These are phyloP conservation scores for Phlebiopsis gigantea DNA, from an alignment of 768 basidiomycete species.

Conservation along the genomic window DNA sequence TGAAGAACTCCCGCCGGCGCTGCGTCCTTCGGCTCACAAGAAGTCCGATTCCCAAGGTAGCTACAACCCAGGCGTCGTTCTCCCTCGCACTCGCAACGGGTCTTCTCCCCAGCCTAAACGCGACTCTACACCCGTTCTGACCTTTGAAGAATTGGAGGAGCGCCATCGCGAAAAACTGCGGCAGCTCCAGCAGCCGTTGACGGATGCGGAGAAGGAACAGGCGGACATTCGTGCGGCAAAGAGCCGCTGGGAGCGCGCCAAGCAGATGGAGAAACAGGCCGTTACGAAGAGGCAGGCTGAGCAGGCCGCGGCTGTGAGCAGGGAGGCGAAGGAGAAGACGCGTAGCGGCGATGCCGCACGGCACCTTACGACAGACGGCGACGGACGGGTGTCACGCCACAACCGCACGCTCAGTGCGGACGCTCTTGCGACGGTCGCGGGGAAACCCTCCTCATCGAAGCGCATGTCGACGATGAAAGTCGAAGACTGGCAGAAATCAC, in stretches of 20 bases:
- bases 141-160: conserved; percentile 84
- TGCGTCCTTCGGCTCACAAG: conserved; percentile 18
- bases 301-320: conserved; percentile 38
- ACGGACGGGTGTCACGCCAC: conserved; percentile 21
- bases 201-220: conserved; percentile 72
- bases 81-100: conserved; percentile 35
- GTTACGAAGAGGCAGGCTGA: conserved; percentile 71
- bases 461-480: conserved; percentile 75
- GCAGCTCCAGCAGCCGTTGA: conserved; percentile 78
- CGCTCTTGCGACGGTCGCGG: conserved; percentile 41
- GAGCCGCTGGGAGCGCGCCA: conserved; percentile 78
- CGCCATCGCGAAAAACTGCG: conserved; percentile 82
- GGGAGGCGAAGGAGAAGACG: conserved; percentile 41
- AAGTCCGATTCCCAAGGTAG: conserved; percentile 23
- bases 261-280: conserved; percentile 66
- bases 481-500: conserved; percentile 79
- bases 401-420: conserved; percentile 59
- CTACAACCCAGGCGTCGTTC: conserved; percentile 37
- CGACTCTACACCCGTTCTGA: conserved; percentile 51
- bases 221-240: conserved; percentile 73
- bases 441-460: conserved; percentile 41
- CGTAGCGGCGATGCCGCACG: conserved; percentile 13
- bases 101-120: conserved; percentile 40
- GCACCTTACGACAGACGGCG: conserved; percentile 5
- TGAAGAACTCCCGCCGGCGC: conserved; percentile 41